A percentile compares a stretch with the other conserved stretches of the same genome.
These are phyloP conservation scores for Delphinella strobiligena DNA, from an alignment of 2,329 filamentous ascomycete genomes.

Conservation along the genomic window DNA sequence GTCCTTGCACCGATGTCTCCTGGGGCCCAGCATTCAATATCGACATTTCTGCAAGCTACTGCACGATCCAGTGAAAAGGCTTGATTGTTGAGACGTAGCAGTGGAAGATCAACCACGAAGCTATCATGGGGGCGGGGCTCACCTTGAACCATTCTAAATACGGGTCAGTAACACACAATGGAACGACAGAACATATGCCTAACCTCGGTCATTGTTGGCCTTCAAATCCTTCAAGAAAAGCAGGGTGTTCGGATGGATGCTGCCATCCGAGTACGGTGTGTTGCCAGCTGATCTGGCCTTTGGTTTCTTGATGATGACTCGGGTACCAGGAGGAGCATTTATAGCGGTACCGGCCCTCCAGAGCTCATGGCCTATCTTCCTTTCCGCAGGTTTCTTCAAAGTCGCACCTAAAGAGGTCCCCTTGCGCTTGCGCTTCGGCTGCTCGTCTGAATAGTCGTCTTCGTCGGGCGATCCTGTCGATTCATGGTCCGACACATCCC, in stretches of 20 bases:
- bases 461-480: slow-evolving; percentile 16
- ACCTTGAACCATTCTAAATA: slow-evolving; percentile 54
- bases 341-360: slow-evolving; percentile 45
- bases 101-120: not conserved
- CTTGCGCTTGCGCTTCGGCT: slow-evolving; percentile 12
- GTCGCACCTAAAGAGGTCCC: slow-evolving; percentile 12
- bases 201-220: slow-evolving; percentile 49
- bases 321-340: slow-evolving; percentile 45
- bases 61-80: slow-evolving; percentile 1
- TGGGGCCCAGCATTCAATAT: not conserved
- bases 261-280: slow-evolving; percentile 44
- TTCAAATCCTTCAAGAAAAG: slow-evolving; percentile 48
- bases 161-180: too few species aligned
- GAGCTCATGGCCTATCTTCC: slow-evolving; percentile 33
- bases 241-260: slow-evolving; percentile 52
- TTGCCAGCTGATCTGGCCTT: slow-evolving; percentile 49
- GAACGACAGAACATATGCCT: too few species aligned
- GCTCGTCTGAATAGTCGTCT: slow-evolving; percentile 16
- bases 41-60: slow-evolving; percentile 5
- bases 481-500: not conserved
- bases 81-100: not conserved
- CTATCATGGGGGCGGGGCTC: slow-evolving; percentile 14
- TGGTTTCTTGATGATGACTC: slow-evolving; percentile 50
- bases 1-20: not conserved
- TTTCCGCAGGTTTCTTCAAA: not conserved